These are phyloP conservation scores for Withania somnifera DNA, from an alignment of 305 asterid species.

Conservation along the genomic window DNA sequence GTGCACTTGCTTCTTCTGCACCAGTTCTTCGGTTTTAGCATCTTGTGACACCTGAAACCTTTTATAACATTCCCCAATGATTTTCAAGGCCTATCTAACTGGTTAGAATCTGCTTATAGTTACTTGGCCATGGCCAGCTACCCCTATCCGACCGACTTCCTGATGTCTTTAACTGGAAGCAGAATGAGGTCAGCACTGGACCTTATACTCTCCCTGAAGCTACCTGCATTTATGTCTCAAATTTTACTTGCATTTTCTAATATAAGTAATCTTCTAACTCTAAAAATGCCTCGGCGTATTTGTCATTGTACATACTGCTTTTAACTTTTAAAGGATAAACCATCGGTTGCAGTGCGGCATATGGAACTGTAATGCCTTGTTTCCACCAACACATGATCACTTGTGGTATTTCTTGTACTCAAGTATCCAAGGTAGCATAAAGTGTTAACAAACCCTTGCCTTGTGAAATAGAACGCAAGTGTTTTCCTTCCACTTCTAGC, in stretches of 20 bases:
- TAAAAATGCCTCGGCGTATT: neutral
- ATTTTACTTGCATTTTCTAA: neutral
- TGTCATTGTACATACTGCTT: neutral
- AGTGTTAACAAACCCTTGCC: neutral
- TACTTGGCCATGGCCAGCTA: conserved; percentile 82
- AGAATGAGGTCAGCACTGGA: conserved; percentile 49
- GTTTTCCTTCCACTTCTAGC: neutral
- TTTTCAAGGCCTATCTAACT: conserved; percentile 54
- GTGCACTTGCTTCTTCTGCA: conserved; percentile 86
- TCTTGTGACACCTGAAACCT: conserved; percentile 61
- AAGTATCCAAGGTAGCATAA: neutral
- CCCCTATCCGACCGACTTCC: conserved; percentile 80
- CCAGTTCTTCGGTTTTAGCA: conserved; percentile 87
- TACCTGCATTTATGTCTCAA: neutral
- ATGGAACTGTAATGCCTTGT: neutral
- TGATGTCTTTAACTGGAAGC: conserved; percentile 86
- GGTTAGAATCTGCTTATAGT: conserved; percentile 80
- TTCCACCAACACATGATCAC: neutral
- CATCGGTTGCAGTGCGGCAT: neutral
- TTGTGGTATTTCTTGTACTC: neutral
- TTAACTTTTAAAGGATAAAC: neutral
- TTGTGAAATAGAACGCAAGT: neutral
- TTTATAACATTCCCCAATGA: conserved; percentile 67
- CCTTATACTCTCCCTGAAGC: neutral
- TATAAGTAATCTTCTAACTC: neutral